Evolutionary conservation across 306 rosid genomes (phyloP).

Genomic region (Quercus ilex): DNA sequence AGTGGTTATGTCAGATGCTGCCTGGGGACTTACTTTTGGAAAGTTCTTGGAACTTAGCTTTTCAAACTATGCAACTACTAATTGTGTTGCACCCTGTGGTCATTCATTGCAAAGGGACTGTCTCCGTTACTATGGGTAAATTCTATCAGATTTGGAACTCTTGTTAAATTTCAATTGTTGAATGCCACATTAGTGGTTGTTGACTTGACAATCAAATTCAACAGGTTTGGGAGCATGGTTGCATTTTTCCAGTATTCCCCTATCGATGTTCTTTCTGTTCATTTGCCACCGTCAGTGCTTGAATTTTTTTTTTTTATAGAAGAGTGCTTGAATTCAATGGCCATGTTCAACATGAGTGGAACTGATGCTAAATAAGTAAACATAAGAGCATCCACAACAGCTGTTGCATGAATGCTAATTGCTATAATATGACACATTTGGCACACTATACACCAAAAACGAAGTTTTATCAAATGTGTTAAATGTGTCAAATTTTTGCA

Average conservation of each 20-base stretch:
- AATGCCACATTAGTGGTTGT: conserved; percentile 12
- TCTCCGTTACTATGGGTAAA: conserved; percentile 94
- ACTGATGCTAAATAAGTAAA: conserved; percentile 5
- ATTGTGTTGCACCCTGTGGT: conserved; percentile 92
- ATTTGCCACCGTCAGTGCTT: conserved; percentile 76
- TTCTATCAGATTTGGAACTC: conserved; percentile 8
- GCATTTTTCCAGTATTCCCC: conserved; percentile 90
- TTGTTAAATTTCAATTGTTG: background rate
- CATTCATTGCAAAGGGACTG: conserved; percentile 98
- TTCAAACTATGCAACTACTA: conserved; percentile 96
- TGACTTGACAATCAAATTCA: conserved; percentile 26
- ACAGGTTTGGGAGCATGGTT: conserved; percentile 95
- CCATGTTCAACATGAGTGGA: conserved; percentile 63
- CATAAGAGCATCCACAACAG: too few species aligned
- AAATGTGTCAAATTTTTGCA: too few species aligned
- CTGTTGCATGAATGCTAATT: too few species aligned
- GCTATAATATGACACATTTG: too few species aligned
- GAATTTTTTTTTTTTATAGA: too few species aligned
- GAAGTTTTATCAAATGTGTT: too few species aligned
- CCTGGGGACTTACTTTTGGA: conserved; percentile 99
- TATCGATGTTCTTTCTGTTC: conserved; percentile 81
- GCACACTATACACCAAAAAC: too few species aligned
- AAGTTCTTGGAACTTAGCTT: conserved; percentile 98
- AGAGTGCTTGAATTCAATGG: conserved; percentile 68
- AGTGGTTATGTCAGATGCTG: conserved; percentile 97